Base-by-base conservation (phyloP, 2,329 filamentous ascomycete genomes). In the Pseudonectria buxi region DNA sequence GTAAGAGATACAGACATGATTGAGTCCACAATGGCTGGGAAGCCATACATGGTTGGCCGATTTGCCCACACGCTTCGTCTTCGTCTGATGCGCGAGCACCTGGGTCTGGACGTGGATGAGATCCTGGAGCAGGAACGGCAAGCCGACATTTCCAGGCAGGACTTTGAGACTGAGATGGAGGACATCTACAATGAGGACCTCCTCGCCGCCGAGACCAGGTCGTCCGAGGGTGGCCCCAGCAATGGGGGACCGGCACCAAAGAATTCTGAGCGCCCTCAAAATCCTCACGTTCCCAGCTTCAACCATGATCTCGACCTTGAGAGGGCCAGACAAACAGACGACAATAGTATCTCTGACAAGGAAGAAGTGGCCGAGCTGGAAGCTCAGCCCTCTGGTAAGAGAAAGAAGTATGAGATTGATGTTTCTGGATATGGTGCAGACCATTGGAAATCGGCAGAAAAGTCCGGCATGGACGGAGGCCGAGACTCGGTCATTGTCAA, bases 1-100 rank as follows among this genome's bases (percentile, higher is more conserved):
- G 85, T 98, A 28, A 79, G 90, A 35, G 92, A 98, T 57, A 90
- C 86, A 2, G 87, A 95, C 57, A 88, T 95, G 78, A 76, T 95
- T 39, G 81, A 79, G 71, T 95, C 89, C 6, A 85, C 76, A 35
- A 96, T 98, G 92, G 88, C 77, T 33, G 89, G 89, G 26, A 72
- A 83, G 51, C 86, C 88, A 5, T 98, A 94, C 59, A 79, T 82
- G 37, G 92, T 96, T 25, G 89, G 88, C 28, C 80, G 86, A 16
- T 98, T 95, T 60, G 86, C 92, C 6, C 89, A 96, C 58, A 92
- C 87, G 0, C 74, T 98, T 34, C 86, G 92, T 22, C 81, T 95
- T 68, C 83, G 92, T 16, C 70, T 96, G 32, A 96, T 96, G 92
- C 78, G 90, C 44, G 92, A 98, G 62, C 92, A 98, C 65, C 70